Evolutionary conservation across 179 eudicot species (phyloP), one percentile per base, ranked within the genome.

Genomic region (Nepenthes alata): DNA sequence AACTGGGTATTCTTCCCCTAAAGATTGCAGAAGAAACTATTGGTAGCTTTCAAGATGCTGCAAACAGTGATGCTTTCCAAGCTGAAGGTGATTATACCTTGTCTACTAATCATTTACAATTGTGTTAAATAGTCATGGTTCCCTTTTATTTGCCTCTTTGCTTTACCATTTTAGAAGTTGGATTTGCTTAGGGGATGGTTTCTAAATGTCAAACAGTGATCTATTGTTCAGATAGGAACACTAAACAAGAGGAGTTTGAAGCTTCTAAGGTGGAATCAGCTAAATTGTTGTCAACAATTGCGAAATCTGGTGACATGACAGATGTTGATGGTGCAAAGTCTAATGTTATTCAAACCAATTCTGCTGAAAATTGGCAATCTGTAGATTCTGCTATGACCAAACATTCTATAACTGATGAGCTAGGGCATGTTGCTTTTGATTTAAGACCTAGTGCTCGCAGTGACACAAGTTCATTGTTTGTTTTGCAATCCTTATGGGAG

Each of bases 401-500:
- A 50, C 75, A 69, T 53, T 58, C 75, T 57, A 14, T 58, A 47
- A 56, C 67, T 47, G 66, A 74, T 36, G 78, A 67, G 35, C 2
- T 44, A 37, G 72, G 55, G 8, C 72, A 60, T 61, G 65, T 68
- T 63, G 54, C 69, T 47, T 72, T 67, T 65, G 81, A 75, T 55
- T 13, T 60, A 35, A 61, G 64, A n/a, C 64, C 67, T 53, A 81
- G 77, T 58, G 78, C 70, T 67, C 73, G 81, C 54, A 77, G 75
- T 69, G 84, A 82, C 62, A 69, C 76, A 7, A 83, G 59, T 59
- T 72, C 82, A 57, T 57, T 73, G 36, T 85, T 81, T 67, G 57
- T 57, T 53, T 52, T 75, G 47, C 69, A 62, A 16, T 72, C 88
- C 53, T 77, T 78, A 16, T 79, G 77, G 61, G 74, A 63, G 47